Conservation (phyloP, 2,329 filamentous ascomycete genomes). For the Fusarium sp. region DNA sequence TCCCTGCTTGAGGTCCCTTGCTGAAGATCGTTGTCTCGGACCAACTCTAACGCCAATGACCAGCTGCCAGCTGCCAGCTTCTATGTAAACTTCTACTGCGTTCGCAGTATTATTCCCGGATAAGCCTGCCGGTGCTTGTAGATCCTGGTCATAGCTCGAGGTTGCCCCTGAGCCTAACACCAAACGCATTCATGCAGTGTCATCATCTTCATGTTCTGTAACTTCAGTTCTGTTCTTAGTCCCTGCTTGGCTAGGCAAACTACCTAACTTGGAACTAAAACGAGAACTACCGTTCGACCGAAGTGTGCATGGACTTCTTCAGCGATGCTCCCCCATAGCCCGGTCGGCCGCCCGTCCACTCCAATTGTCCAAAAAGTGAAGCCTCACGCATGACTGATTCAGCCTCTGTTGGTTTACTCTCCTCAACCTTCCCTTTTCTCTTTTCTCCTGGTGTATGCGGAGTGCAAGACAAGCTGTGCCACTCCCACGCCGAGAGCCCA, state of each 20-base stretch:
- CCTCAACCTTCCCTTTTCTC: no score
- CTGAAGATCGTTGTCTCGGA: constrained; percentile 28
- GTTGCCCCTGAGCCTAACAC: not conserved
- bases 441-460: not conserved
- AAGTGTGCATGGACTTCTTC: not conserved
- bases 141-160: constrained; percentile 1
- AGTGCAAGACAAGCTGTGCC: not conserved
- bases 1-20: constrained; percentile 13
- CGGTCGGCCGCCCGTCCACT: not conserved
- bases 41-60: constrained; percentile 8
- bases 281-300: not conserved
- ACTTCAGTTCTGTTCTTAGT: no score
- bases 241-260: not conserved
- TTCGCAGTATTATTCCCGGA: constrained; percentile 22
- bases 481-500: not conserved
- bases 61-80: not conserved
- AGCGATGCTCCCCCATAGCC: not conserved
- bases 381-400: not conserved
- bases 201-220: not conserved
- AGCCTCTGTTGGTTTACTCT: not conserved
- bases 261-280: no score
- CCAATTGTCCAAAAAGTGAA: not conserved
- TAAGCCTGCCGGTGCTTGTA: not conserved
- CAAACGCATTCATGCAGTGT: not conserved
- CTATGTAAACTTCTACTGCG: not conserved